Evolutionary conservation across 2,329 filamentous ascomycete genomes (phyloP).

Genomic region (Ceratocystis albifundus): DNA sequence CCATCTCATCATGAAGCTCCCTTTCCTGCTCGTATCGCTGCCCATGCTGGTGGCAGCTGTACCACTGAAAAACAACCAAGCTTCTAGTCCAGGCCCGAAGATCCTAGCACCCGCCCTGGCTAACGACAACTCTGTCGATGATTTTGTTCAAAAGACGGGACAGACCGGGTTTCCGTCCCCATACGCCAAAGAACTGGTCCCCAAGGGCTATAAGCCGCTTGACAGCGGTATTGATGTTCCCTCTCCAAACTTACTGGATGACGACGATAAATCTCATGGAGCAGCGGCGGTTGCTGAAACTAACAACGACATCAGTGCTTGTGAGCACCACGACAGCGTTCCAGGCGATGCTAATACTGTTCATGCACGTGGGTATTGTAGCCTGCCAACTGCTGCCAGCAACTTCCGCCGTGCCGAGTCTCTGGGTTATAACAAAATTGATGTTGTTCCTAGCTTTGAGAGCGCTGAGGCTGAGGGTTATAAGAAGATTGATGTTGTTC

Average conservation of each 20-base stretch:
- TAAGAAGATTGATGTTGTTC: background rate
- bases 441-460: background rate
- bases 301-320: background rate
- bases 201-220: background rate
- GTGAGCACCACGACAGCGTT: conserved; percentile 14
- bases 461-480: background rate
- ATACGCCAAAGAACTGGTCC: background rate
- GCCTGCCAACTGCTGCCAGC: background rate
- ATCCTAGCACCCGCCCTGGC: background rate
- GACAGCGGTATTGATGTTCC: background rate
- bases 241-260: background rate
- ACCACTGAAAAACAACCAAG: background rate
- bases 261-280: background rate
- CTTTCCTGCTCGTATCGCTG: background rate
- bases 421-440: conserved; percentile 1
- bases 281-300: background rate
- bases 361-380: conserved; percentile 1
- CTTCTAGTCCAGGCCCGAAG: background rate
- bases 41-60: background rate
- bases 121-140: background rate
- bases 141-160: conserved; percentile 1
- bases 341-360: background rate
- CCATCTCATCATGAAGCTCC: background rate
- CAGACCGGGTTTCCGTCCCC: background rate
- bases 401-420: background rate